Evolutionary conservation across 352 stramenopile species (phyloP), one percentile per base, ranked within the genome.

Genomic region (Globisporangium spinosum): DNA sequence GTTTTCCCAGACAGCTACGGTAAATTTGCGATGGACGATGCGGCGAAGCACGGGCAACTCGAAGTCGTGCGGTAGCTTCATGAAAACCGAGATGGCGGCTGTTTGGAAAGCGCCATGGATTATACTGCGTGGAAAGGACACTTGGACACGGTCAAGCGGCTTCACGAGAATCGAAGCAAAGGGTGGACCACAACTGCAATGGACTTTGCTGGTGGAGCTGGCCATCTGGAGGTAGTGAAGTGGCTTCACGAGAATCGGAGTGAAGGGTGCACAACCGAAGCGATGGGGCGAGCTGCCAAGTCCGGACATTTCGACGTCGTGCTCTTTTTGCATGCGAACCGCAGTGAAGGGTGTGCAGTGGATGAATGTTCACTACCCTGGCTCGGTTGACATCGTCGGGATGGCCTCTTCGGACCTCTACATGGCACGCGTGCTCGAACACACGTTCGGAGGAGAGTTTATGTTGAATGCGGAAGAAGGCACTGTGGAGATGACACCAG

Each of bases 141-240:
- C 27, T 13, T 60, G 12, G 54, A 43, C 13, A 23, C 38, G 12
- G 6, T 94, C 45, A 23, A 54, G 45, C 27, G 45, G n/a, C 45
- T 54, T 54, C 45, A 54, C 13, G 17, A 54, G 17, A 54, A 23
- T 54, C 23, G 29, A 22, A 20, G 20, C 10, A 17, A 23, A 23
- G 20, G 23, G 10, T 55, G 23, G 12, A 55, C 47, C 17, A 15
- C 23, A 27, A 23, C 23, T 17, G 15, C 53, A 10, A 38, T 38
- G 53, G 12, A 15, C 20, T 27, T 58, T 13, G 53, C 53, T 38
- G 25, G 2, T 10, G n/a, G 9, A 6, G 12, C 25, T 15, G 25
- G 53, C 17, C 45, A 54, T 54, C 22, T 54, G 15, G 45, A 54
- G 45, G 17, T 23, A 8, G 15, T 54, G 17, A 12, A 25, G 3